Evolutionary conservation across 2,329 filamentous ascomycete species (phyloP), one percentile per base, ranked within the genome.

Genomic region (Daldinia eschscholtzii): DNA sequence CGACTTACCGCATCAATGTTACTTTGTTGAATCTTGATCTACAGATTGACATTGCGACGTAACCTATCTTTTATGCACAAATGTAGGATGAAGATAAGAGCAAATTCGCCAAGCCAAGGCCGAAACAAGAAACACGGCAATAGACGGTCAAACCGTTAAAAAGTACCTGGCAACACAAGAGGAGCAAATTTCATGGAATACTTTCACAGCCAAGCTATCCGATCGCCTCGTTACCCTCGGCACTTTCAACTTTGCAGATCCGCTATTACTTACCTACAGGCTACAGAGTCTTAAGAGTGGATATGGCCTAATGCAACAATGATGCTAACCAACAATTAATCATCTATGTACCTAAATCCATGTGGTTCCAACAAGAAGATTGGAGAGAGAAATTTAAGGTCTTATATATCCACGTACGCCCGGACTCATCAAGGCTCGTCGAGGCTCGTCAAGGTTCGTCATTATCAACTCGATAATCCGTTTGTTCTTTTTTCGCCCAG

Each of bases 71-170:
- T 69, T 69, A 68, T 68, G 65, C 65, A 70, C 26, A 23, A 23
- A 23, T 23, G 20, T 57, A 37, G 53, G 20, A 26, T 26, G 6
- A 52, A 30, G 46, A 33, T 42, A 56, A 39, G 13, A 60, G 57
- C 59, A 28, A 56, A 52, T 41, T 52, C 44, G 72, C 72, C 72
- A 73, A 73, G 70, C 44, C 60, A 39, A 57, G 52, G 57, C 64
- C 66, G 70, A 73, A 72, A 73, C 72, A 67, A 70, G 66, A 71
- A 72, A 73, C 66, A 70, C 55, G 53, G 59, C 60, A 44, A 23
- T 63, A 67, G 63, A 67, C 52, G 15, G 46, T 52, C 46, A 52
- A 52, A 52, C 46, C 46, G 26, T 52, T 52, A 30, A 46, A 20
- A 46, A 26, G n/a, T n/a, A 50, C 42, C 42, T 18, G 41, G 42